Conservation (phyloP, 2,329 filamentous ascomycete genomes). For the Hortaea werneckii region DNA sequence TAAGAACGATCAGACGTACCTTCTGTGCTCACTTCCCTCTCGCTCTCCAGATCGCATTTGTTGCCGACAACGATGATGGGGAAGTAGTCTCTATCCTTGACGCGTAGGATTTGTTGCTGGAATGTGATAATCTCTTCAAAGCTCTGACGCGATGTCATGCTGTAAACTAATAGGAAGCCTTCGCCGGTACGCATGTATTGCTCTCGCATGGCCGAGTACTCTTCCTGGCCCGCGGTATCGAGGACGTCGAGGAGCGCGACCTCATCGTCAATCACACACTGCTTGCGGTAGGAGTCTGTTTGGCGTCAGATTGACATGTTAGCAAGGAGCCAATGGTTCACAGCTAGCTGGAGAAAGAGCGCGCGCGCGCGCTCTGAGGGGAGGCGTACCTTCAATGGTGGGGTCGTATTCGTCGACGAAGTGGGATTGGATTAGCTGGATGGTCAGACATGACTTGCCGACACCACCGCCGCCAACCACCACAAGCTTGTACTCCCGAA, state of each 20-base stretch:
- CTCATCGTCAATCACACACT: conserved; percentile 97
- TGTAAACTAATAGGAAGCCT: conserved; percentile 95
- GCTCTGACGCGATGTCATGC: conserved; percentile 91
- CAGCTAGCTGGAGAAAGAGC: not conserved
- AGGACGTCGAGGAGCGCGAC: conserved; percentile 94
- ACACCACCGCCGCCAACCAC: conserved; percentile 97
- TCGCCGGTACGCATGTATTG: conserved; percentile 99
- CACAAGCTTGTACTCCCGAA: conserved; percentile 53
- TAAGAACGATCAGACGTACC: conserved; percentile 47
- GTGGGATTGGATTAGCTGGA: conserved; percentile 71
- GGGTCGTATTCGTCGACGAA: conserved; percentile 99
- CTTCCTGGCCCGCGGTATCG: conserved; percentile 95
- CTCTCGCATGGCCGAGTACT: conserved; percentile 98
- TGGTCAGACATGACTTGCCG: conserved; percentile 98
- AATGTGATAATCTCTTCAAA: conserved; percentile 99
- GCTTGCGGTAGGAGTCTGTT: conserved; percentile 97
- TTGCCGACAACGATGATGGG: conserved; percentile 98
- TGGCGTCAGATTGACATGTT: conserved; percentile 1
- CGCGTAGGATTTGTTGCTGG: conserved; percentile 94
- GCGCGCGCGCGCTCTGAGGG: not conserved
- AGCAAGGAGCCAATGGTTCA: not conserved
- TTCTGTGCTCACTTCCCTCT: conserved; percentile 84
- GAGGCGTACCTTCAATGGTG: conserved; percentile 80
- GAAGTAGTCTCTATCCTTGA: conserved; percentile 99
- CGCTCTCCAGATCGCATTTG: conserved; percentile 94